Conservation (phyloP, 1,284 basidiomycete genomes). For the Heterobasidion parviporum region DNA sequence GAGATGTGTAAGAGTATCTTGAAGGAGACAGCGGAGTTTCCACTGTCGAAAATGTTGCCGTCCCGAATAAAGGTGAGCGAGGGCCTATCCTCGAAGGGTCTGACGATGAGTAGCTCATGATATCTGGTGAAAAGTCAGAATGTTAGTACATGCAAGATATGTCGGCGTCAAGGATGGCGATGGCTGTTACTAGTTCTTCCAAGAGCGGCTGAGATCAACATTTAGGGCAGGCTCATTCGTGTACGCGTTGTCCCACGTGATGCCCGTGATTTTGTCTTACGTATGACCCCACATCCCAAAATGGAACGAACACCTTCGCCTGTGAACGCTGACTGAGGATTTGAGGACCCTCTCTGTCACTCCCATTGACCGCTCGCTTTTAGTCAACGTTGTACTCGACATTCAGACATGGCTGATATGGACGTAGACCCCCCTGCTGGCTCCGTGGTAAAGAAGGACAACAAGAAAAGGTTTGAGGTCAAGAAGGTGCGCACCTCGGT, state of each 20-base stretch:
- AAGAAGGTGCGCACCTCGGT: constrained; percentile 68
- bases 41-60: constrained; percentile 40
- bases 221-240: constrained; percentile 26
- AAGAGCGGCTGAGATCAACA: constrained; percentile 7
- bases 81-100: constrained; percentile 28
- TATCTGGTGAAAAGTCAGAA: not conserved
- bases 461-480: constrained; percentile 85
- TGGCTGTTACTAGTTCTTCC: not conserved
- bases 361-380: not conserved
- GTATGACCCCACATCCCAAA: no score
- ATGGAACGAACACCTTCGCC: no score
- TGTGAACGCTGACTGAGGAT: no score
- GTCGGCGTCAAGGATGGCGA: not conserved
- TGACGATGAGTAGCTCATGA: constrained; percentile 21
- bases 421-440: constrained; percentile 57
- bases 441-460: constrained; percentile 43
- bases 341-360: not conserved
- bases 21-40: constrained; percentile 36
- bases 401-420: constrained; percentile 56
- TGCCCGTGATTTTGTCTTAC: not conserved
- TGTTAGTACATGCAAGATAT: not conserved
- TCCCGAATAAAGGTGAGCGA: constrained; percentile 39
- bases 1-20: constrained; percentile 30
- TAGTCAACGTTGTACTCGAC: not conserved
- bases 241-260: constrained; percentile 24